phyloP scores from a whole-genome alignment of 306 rosid species.

The Ochetophila trinervis region DNA sequence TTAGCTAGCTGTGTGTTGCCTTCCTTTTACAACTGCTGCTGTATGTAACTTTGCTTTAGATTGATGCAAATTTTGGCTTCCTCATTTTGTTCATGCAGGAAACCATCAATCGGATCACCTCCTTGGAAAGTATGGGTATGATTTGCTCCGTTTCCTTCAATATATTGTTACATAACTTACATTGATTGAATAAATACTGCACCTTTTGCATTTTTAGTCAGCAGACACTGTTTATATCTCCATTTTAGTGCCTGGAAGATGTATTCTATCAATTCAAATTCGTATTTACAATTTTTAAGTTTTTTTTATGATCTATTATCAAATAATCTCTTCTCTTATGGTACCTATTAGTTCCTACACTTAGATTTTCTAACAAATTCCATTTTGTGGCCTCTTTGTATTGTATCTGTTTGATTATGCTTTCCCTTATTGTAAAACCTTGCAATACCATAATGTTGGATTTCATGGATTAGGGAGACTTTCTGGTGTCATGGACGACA shows the following conservation, averaged over 20 bases:
- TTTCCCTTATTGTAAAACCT: too few relatives aligned
- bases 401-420: too few relatives aligned
- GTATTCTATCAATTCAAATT: too few relatives aligned
- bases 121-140: conserved; percentile 82
- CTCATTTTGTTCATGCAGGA: conserved; percentile 57
- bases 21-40: not conserved
- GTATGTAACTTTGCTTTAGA: not conserved
- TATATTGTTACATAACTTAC: not conserved
- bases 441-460: not conserved
- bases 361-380: too few relatives aligned
- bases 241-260: too few relatives aligned
- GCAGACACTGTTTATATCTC: too few relatives aligned
- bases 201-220: not conserved
- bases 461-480: conserved; percentile 56
- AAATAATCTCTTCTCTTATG: too few relatives aligned
- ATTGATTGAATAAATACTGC: not conserved
- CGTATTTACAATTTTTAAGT: too few relatives aligned
- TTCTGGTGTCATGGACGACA: conserved; percentile 97
- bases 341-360: too few relatives aligned
- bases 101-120: conserved; percentile 84
- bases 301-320: too few relatives aligned
- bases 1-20: not conserved
- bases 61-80: conserved; percentile 2
- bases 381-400: too few relatives aligned
- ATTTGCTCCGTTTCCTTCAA: conserved; percentile 6